Evolutionary conservation across 225 moss, liverwort and hornwort genomes (phyloP).

Genomic region (Pseudoscleropodium purum): DNA sequence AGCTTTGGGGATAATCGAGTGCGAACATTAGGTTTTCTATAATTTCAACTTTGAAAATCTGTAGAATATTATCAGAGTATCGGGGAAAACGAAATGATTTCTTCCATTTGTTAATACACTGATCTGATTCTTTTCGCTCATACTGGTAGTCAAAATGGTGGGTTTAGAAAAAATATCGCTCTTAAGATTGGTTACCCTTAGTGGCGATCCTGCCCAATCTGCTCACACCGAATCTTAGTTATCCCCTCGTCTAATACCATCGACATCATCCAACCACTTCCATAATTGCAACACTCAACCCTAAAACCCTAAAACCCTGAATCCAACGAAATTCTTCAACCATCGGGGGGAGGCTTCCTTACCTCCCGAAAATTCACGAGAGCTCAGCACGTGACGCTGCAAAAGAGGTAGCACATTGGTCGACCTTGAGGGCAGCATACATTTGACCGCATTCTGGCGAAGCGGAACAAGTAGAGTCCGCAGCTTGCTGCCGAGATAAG

Average conservation of each 20-base stretch:
- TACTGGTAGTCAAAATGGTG: background rate
- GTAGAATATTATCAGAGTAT: background rate
- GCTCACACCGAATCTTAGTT: background rate
- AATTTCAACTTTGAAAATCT: background rate
- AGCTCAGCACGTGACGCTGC: background rate
- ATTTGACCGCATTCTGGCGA: constrained; percentile 11
- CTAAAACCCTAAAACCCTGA: background rate
- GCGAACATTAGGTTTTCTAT: background rate
- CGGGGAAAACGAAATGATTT: background rate
- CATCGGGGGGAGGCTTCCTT: background rate
- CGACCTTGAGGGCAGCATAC: background rate
- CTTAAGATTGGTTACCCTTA: background rate
- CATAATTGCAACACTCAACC: background rate
- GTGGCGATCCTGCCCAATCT: background rate
- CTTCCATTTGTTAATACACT: background rate
- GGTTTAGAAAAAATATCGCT: background rate
- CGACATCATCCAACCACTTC: background rate
- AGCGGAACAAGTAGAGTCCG: constrained; percentile 9
- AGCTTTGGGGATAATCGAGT: background rate
- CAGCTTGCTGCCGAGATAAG: constrained; percentile 11
- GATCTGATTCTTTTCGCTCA: background rate
- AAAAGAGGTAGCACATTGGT: background rate
- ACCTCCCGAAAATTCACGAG: constrained; percentile 9
- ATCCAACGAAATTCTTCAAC: background rate
- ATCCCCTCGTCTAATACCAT: background rate